Percentiles rank a stretch among this genome's conserved stretches.
Conservation (phyloP, 345 rosid species). For the Excoecaria cochinchinensis region DNA sequence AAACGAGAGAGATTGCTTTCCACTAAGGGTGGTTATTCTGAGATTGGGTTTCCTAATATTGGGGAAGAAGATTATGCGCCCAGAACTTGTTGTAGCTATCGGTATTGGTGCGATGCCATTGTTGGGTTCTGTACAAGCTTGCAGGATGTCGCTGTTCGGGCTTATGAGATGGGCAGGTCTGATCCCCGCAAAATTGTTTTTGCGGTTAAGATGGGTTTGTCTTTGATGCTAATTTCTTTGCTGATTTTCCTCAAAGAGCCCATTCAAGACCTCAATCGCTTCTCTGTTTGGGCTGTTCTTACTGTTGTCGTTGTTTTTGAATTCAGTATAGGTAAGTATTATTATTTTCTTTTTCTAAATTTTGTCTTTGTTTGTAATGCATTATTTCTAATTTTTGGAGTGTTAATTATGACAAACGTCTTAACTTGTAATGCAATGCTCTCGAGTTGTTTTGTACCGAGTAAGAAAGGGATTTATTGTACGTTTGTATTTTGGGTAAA, state of each 20-base stretch:
- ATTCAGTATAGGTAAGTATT: slow-evolving; percentile 71
- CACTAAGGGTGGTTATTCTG: slow-evolving; percentile 48
- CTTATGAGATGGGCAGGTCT: slow-evolving; percentile 66
- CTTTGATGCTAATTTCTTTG: slow-evolving; percentile 67
- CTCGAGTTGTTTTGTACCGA: too few species aligned
- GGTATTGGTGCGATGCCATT: slow-evolving; percentile 28
- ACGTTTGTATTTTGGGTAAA: not conserved
- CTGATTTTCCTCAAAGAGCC: slow-evolving; percentile 68
- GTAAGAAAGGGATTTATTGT: too few species aligned
- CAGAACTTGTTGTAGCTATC: slow-evolving; percentile 37
- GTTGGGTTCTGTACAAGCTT: slow-evolving; percentile 23
- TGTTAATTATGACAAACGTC: too few species aligned
- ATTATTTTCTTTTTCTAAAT: not conserved
- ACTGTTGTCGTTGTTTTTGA: slow-evolving; percentile 93
- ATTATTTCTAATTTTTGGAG: not conserved
- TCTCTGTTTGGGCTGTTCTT: slow-evolving; percentile 89
- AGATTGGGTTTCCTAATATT: slow-evolving; percentile 35
- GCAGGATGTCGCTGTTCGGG: slow-evolving; percentile 43
- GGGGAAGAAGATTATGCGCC: slow-evolving; percentile 10
- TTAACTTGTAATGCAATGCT: too few species aligned
- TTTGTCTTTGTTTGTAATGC: not conserved
- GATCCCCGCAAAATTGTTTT: slow-evolving; percentile 91
- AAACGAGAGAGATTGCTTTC: slow-evolving; percentile 50
- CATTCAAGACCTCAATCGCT: slow-evolving; percentile 51
- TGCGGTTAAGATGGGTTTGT: slow-evolving; percentile 80